These are phyloP conservation scores for Pelargonium nanum DNA, from an alignment of 345 rosid genomes.

Conservation along the genomic window DNA sequence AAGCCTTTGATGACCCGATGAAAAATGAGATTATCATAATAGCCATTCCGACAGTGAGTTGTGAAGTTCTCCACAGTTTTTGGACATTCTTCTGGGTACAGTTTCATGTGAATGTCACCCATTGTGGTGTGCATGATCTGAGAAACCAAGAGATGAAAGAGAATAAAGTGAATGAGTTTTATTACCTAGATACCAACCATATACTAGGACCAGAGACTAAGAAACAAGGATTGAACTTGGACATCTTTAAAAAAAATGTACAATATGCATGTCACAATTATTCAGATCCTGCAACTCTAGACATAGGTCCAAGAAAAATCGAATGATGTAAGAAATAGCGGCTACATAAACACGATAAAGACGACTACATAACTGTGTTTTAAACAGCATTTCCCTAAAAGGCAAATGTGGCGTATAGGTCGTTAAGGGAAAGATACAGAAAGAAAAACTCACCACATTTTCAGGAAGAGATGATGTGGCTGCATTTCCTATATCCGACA, in stretches of 20 bases:
- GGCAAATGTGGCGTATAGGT: neutral
- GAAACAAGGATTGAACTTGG: too few relatives aligned
- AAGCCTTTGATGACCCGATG: slow-evolving; percentile 95
- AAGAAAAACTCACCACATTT: slow-evolving; percentile 56
- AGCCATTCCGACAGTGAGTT: slow-evolving; percentile 88
- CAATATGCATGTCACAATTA: neutral
- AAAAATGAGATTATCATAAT: slow-evolving; percentile 90
- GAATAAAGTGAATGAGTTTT: neutral
- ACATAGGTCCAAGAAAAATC: neutral
- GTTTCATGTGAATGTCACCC: slow-evolving; percentile 86
- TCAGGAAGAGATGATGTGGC: slow-evolving; percentile 86
- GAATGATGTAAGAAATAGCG: neutral
- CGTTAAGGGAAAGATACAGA: neutral
- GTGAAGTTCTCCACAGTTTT: slow-evolving; percentile 98
- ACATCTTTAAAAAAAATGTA: neutral
- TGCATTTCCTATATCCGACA: slow-evolving; percentile 81
- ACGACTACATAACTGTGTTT: neutral
- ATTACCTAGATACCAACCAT: neutral
- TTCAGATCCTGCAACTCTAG: neutral
- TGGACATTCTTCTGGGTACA: slow-evolving; percentile 98
- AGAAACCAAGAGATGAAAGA: slow-evolving; percentile 7
- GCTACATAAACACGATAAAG: neutral
- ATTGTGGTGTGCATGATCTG: slow-evolving; percentile 81
- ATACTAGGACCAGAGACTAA: neutral
- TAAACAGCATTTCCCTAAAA: neutral